A percentile compares a stretch with the other conserved stretches of the same genome.
Conservation (phyloP, 208 protist species). For the Trypanosoma platydactyli region DNA sequence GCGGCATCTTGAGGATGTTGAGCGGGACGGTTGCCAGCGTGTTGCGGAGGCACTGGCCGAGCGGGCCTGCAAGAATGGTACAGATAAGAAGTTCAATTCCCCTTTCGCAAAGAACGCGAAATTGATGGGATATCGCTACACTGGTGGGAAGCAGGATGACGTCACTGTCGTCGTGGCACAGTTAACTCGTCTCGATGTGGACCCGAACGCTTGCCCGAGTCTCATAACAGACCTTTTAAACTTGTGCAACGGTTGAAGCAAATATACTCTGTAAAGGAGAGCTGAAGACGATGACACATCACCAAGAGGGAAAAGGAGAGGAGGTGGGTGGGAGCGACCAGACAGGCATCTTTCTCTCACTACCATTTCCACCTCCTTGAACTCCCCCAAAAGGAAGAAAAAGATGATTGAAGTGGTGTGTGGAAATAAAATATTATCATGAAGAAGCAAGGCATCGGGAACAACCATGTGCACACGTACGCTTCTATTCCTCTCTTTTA, state of each 20-base stretch:
- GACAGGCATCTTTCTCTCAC: not conserved
- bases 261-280: not conserved
- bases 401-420: too few relatives aligned
- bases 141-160: slow-evolving; percentile 85
- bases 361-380: not conserved
- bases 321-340: too few relatives aligned
- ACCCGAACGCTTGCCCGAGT: slow-evolving; percentile 34
- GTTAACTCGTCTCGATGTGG: slow-evolving; percentile 40
- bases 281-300: not conserved
- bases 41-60: slow-evolving; percentile 63
- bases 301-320: too few relatives aligned
- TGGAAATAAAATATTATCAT: too few relatives aligned
- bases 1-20: slow-evolving; percentile 41
- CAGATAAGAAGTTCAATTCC: slow-evolving; percentile 54
- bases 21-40: slow-evolving; percentile 43
- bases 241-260: not conserved
- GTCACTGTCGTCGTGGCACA: slow-evolving; percentile 81
- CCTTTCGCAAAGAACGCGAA: slow-evolving; percentile 79
- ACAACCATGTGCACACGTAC: too few relatives aligned
- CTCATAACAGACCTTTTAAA: slow-evolving; percentile 62
- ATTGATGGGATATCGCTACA: slow-evolving; percentile 58
- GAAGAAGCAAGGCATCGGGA: too few relatives aligned
- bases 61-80: slow-evolving; percentile 53
- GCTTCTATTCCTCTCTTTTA: too few relatives aligned
- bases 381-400: not conserved